Conservation (phyloP, 2,329 filamentous ascomycete species). For the Fusarium dimerum region DNA sequence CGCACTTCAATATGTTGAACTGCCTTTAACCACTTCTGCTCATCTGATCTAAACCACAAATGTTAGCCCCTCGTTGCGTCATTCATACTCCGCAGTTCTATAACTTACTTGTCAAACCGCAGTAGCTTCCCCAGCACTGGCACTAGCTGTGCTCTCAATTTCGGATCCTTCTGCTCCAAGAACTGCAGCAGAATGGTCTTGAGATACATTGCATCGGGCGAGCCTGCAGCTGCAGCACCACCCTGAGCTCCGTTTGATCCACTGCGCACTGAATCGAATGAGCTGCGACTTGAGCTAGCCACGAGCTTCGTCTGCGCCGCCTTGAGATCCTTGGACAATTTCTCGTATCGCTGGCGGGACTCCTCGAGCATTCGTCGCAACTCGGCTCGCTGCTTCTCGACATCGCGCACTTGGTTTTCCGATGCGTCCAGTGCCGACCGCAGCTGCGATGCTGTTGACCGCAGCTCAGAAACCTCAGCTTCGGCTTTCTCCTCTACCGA, state of each 20-base stretch:
- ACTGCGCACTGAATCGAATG: conserved; percentile 40
- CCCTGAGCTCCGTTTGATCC: conserved; percentile 32
- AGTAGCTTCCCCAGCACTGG: conserved; percentile 76
- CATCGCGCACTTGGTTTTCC: conserved; percentile 79
- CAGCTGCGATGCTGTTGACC: conserved; percentile 74
- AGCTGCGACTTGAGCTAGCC: conserved; percentile 47
- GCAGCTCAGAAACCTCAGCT: conserved; percentile 75
- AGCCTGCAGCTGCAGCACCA: conserved; percentile 22
- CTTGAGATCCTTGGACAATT: conserved; percentile 69
- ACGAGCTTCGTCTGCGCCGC: conserved; percentile 50
- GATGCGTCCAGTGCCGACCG: conserved; percentile 82
- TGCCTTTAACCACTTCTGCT: conserved; percentile 83
- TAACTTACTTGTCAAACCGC: conserved; percentile 71
- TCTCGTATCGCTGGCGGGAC: conserved; percentile 74
- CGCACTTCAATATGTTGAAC: conserved; percentile 56
- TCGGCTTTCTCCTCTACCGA: conserved; percentile 65
- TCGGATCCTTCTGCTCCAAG: conserved; percentile 77
- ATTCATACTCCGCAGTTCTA: background rate
- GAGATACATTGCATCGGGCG: conserved; percentile 63
- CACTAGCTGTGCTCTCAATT: conserved; percentile 72
- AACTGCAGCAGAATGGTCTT: conserved; percentile 84
- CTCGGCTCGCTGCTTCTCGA: conserved; percentile 79
- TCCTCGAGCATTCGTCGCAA: conserved; percentile 78
- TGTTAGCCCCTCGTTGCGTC: background rate
- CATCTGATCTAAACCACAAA: conserved; percentile 54